These are phyloP conservation scores for Heracleum sosnowskyi DNA, from an alignment of 129 eudicot genomes.

Conservation along the genomic window DNA sequence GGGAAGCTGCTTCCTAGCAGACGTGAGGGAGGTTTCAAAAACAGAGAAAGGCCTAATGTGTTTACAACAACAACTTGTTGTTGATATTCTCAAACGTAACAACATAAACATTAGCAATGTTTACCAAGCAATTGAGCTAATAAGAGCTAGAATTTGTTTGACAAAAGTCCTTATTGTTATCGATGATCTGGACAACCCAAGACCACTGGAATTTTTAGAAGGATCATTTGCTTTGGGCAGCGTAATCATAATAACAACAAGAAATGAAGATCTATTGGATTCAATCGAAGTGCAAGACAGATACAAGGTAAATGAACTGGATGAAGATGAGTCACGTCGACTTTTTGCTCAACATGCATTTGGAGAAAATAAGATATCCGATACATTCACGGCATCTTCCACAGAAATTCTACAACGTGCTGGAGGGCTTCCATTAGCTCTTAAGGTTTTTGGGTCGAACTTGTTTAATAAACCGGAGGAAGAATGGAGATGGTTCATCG, in stretches of 20 bases:
- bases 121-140: neutral
- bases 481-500: constrained; percentile 13
- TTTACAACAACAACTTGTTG: neutral
- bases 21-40: neutral
- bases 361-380: neutral
- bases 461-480: neutral
- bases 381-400: neutral
- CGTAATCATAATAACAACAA: neutral
- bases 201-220: neutral
- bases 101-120: neutral
- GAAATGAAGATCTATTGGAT: neutral
- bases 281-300: too few relatives aligned
- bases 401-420: neutral
- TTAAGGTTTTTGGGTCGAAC: neutral
- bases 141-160: neutral
- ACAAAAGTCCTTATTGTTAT: neutral
- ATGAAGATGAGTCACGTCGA: neutral
- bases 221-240: neutral
- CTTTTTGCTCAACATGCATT: constrained; percentile 3
- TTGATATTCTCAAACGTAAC: neutral
- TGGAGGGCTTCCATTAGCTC: neutral
- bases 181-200: neutral
- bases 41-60: neutral
- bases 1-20: neutral
- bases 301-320: too few relatives aligned